Evolutionary conservation across 768 basidiomycete genomes (phyloP), one percentile per base, ranked within the genome.

Genomic region (Agaricus subrufescens): DNA sequence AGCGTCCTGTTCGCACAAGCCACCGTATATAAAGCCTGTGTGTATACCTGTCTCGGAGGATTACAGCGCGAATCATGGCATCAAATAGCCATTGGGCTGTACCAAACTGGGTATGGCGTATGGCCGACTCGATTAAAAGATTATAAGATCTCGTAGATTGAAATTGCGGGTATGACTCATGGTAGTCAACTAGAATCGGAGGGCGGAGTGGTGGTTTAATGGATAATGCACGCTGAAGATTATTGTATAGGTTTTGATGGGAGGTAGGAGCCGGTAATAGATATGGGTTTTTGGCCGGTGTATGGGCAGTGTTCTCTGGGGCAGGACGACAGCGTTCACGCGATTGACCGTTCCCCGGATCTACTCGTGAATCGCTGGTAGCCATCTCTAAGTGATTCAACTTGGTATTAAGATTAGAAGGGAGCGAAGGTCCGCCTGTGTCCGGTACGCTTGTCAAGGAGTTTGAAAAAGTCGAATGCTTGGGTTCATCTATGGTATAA

Each of bases 81-180:
- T 42, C 37, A 7, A 58, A 39, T 26, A 62, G 56, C 46, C 58
- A 62, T 7, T 26, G 53, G 34, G 57, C 45, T n/a, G 52, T 23
- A 46, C 58, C 53, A 39, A 52, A 60, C 11, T 59, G 56, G n/a
- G 46, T 38, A 46, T 62, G 61, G 44, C 59, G 49, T 47, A 62
- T 56, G 4, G 58, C 38, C 23, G 57, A 31, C 38, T 53, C 52
- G 14, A 62, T 53, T 47, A 62, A 40, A 34, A 58, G 26, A 46
- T 62, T 62, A 42, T 59, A 62, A n/a, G 61, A 58, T 29, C 40
- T 26, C 23, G 56, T 58, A 10, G 61, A 57, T 27, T 58, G 61
- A 48, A 56, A 54, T 46, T 46, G 46, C 38, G 58, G 58, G 31
- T 60, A 48, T 46, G 50, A 40, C 19, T 52, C 57, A 43, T 57